Conservation (phyloP, 2,329 filamentous ascomycete species). For the Curvularia spicifera region DNA sequence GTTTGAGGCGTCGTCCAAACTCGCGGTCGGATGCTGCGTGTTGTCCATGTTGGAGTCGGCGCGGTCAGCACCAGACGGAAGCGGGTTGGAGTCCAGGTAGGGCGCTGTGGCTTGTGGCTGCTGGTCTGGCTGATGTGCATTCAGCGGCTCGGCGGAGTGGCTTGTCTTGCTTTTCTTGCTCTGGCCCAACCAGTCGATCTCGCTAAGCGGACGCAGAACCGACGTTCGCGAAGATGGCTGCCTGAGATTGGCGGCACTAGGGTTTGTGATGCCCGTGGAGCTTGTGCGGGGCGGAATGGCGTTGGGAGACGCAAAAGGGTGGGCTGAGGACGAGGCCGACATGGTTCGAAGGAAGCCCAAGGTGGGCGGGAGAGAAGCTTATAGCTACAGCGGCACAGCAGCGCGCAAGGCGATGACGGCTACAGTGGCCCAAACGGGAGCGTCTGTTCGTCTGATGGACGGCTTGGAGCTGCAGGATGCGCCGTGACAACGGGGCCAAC, state of each 20-base stretch:
- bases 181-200: slow-evolving; percentile 50
- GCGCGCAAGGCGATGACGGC: slow-evolving; percentile 17
- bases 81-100: slow-evolving; percentile 1
- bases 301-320: slow-evolving; percentile 48
- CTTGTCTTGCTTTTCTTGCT: slow-evolving; percentile 49
- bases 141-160: slow-evolving; percentile 29
- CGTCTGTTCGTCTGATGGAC: slow-evolving; percentile 1
- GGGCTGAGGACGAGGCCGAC: slow-evolving; percentile 25
- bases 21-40: not conserved
- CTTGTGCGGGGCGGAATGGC: slow-evolving; percentile 50
- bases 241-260: slow-evolving; percentile 36
- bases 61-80: not conserved
- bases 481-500: slow-evolving; percentile 9
- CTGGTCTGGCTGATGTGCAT: slow-evolving; percentile 12
- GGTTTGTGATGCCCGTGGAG: slow-evolving; percentile 44
- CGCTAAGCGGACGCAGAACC: slow-evolving; percentile 48
- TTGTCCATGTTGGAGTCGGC: slow-evolving; percentile 12
- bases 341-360: slow-evolving; percentile 20
- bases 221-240: slow-evolving; percentile 28
- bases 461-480: slow-evolving; percentile 12
- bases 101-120: slow-evolving; percentile 22
- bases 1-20: slow-evolving; percentile 24
- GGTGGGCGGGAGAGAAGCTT: slow-evolving; percentile 4
- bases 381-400: slow-evolving; percentile 6
- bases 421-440: slow-evolving; percentile 3